Evolutionary conservation across 192 early-diverging fungal species (phyloP).

Genomic region (Gigaspora rosea): DNA sequence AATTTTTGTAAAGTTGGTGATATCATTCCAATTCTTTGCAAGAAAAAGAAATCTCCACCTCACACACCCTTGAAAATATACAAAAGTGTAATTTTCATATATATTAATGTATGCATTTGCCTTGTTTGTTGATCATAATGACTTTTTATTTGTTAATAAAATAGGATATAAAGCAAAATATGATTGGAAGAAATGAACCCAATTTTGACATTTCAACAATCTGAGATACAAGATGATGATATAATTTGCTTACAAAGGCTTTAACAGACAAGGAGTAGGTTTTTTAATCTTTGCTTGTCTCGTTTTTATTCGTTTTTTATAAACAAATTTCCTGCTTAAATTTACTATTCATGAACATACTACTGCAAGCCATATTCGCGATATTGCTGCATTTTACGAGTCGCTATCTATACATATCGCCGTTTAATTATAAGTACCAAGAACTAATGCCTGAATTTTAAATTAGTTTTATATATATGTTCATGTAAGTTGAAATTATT

Average conservation of each 20-base stretch:
- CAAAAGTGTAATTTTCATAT: slow-evolving; percentile 31
- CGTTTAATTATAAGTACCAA: slow-evolving; percentile 58
- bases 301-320: not conserved
- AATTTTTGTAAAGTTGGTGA: slow-evolving; percentile 58
- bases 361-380: slow-evolving; percentile 41
- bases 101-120: too few species aligned
- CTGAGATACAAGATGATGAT: slow-evolving; percentile 93
- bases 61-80: slow-evolving; percentile 64
- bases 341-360: slow-evolving; percentile 41
- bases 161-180: slow-evolving; percentile 89
- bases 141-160: not conserved
- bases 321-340: not conserved
- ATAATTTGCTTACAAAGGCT: slow-evolving; percentile 79
- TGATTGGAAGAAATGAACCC: slow-evolving; percentile 82
- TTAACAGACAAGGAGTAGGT: slow-evolving; percentile 52
- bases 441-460: slow-evolving; percentile 41
- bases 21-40: slow-evolving; percentile 56
- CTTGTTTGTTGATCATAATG: not conserved
- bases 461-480: slow-evolving; percentile 66
- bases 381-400: slow-evolving; percentile 77
- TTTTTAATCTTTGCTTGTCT: not conserved
- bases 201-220: slow-evolving; percentile 60
- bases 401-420: slow-evolving; percentile 65
- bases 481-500: slow-evolving; percentile 29
- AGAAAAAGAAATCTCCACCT: slow-evolving; percentile 55